Evolutionary conservation across 768 basidiomycete species (phyloP).

Genomic region (Boletus speciosus): DNA sequence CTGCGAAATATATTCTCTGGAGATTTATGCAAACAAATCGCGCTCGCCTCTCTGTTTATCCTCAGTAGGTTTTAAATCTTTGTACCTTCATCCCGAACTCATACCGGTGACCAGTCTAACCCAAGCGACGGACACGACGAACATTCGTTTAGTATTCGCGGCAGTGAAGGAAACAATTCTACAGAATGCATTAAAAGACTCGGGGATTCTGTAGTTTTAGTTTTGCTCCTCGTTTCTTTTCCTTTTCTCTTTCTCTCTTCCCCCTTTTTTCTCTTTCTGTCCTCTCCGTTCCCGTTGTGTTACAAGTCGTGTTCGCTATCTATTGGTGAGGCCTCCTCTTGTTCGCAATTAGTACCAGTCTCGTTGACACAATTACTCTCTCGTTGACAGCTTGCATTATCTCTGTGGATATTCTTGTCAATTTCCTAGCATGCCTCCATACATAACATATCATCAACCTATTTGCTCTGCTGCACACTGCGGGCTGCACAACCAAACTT

Average conservation of each 20-base stretch:
- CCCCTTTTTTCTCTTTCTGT: background rate
- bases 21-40: constrained; percentile 90
- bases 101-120: constrained; percentile 51
- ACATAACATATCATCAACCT: constrained; percentile 30
- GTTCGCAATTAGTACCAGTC: background rate
- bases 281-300: constrained; percentile 1
- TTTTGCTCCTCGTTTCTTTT: background rate
- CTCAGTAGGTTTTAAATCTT: constrained; percentile 59
- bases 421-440: constrained; percentile 21
- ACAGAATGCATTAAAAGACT: constrained; percentile 83
- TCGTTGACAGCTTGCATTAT: constrained; percentile 24
- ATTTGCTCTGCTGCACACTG: constrained; percentile 12
- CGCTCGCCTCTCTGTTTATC: constrained; percentile 82
- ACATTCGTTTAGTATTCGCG: constrained; percentile 78
- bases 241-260: background rate
- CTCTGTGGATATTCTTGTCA: constrained; percentile 30
- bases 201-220: constrained; percentile 62
- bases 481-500: background rate
- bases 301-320: constrained; percentile 22
- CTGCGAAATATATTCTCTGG: constrained; percentile 93
- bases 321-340: constrained; percentile 20
- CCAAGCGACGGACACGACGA: constrained; percentile 85
- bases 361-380: background rate
- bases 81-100: background rate
- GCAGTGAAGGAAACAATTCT: constrained; percentile 93